Base-by-base conservation (phyloP, 2,329 filamentous ascomycete genomes). In the Myriosclerotinia duriaeana region DNA sequence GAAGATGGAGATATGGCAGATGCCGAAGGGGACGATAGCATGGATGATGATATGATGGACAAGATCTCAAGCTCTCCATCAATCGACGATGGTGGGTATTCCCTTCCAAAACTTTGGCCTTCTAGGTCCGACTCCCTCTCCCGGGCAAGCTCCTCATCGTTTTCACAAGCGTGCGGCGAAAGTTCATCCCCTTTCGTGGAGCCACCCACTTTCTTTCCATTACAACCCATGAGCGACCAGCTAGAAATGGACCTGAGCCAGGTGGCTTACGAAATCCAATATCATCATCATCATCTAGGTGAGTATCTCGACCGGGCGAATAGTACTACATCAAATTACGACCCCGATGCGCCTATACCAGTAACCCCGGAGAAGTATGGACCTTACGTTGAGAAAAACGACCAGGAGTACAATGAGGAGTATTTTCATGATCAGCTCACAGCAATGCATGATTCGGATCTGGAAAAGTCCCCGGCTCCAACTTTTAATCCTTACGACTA, bases 51-150 rank as follows among this genome's bases (percentile, higher is more conserved):
- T 78, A 88, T 97, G 88, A 92, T 96, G 90, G 95, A 98, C 82
- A 95, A 95, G 79, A 97, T 99, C 72, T 98, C 94, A 75, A 98
- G 93, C 79, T 98, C 94, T 74, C 95, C 95, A 77, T 98, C 94
- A 74, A 99, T 99, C 79, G 93, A 96, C 83, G 94, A 98, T 89
- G 94, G 94, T 99, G 88, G 85, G 93, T 95, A 82, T 75, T 71
- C 71, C 68, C 72, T 75, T 74, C 71, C 71, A 66, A 67, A 67
- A 64, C 38, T 69, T 48, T 76, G 74, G 74, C 74, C 73, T 62
- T 67, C 69, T 55, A 71, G 74, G 69, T 69, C 64, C 68, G 71
- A 72, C 64, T 75, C 74, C 69, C 69, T 75, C 40, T 64, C 65
- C 64, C 69, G 63, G 64, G 61, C n/a, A 65, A 68, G 66, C 44